A percentile compares a stretch with the other conserved stretches of the same genome.
Conservation (phyloP, 140 eudicot species). For the Oenanthe javanica region DNA sequence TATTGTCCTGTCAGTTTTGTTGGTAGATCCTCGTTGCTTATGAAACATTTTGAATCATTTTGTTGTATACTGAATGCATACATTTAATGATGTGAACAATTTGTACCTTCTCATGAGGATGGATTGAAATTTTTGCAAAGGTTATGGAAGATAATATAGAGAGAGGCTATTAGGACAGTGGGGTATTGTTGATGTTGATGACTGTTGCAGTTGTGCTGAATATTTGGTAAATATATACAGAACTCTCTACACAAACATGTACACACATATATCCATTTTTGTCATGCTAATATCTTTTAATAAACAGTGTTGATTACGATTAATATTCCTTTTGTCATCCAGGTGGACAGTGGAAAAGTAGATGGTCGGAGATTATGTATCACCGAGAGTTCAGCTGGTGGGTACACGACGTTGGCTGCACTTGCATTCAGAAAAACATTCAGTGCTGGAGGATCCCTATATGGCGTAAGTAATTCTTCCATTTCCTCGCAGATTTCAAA, state of each 20-base stretch:
- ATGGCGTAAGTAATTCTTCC: constrained; percentile 67
- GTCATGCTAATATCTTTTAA: constrained; percentile 1
- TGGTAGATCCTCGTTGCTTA: neutral
- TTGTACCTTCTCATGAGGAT: constrained; percentile 14
- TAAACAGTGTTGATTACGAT: constrained; percentile 6
- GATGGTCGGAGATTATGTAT: constrained; percentile 79
- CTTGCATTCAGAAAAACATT: constrained; percentile 83
- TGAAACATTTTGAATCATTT: neutral
- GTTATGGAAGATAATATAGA: constrained; percentile 92
- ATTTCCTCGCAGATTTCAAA: neutral
- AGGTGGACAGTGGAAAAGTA: constrained; percentile 87
- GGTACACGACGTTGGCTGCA: constrained; percentile 95
- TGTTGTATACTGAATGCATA: neutral
- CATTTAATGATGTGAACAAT: constrained; percentile 6
- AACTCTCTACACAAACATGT: neutral
- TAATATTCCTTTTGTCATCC: constrained; percentile 8
- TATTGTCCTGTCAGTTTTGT: neutral
- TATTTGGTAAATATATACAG: constrained; percentile 46
- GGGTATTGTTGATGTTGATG: constrained; percentile 93
- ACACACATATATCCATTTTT: neutral
- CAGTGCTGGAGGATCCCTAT: constrained; percentile 87
- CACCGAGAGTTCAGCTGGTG: constrained; percentile 97
- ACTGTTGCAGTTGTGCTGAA: constrained; percentile 96
- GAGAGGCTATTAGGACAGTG: constrained; percentile 79
- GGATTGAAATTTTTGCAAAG: constrained; percentile 34